phyloP scores from a whole-genome alignment of 2,329 filamentous ascomycete species.

The Macrophomina phaseolina region DNA sequence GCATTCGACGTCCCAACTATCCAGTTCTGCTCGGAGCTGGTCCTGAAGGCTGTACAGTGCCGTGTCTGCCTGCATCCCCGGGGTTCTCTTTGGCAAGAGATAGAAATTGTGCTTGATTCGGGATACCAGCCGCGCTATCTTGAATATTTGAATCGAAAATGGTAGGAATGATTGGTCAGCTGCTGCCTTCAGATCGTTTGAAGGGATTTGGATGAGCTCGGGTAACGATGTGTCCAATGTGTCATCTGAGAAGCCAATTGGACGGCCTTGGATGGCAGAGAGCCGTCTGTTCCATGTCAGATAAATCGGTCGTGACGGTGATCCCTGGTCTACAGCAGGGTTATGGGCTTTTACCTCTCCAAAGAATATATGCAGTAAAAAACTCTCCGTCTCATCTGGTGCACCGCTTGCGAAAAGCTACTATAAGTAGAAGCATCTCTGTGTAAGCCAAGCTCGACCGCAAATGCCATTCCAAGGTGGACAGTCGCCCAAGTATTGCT shows the following conservation, averaged over 20 bases:
- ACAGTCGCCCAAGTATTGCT: conserved; percentile 46
- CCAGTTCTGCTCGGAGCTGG: conserved; percentile 33
- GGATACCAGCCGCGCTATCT: conserved; percentile 35
- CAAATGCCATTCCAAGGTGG: conserved; percentile 46
- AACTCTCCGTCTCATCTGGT: conserved; percentile 34
- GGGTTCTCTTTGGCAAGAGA: conserved; percentile 33
- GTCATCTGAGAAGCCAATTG: conserved; percentile 46
- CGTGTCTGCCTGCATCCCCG: conserved; percentile 33
- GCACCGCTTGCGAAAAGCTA: conserved; percentile 26
- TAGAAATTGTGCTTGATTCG: conserved; percentile 40
- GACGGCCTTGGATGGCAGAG: conserved; percentile 45
- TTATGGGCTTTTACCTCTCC: conserved; percentile 36
- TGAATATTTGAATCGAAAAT: conserved; percentile 39
- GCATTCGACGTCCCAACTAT: conserved; percentile 33
- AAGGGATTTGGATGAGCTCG: not conserved
- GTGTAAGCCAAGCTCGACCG: conserved; percentile 47
- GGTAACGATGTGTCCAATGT: conserved; percentile 43
- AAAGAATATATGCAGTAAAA: conserved; percentile 47
- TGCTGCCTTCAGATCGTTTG: conserved; percentile 29
- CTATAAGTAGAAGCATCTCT: conserved; percentile 35
- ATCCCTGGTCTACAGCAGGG: no score
- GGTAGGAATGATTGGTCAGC: conserved; percentile 11
- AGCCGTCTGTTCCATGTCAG: not conserved
- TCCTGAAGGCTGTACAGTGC: conserved; percentile 31
- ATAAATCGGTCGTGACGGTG: not conserved